Percentiles rank a stretch among this genome's conserved stretches.
Conservation (phyloP, 257 asterid species). For the Przewalskia tangutica region DNA sequence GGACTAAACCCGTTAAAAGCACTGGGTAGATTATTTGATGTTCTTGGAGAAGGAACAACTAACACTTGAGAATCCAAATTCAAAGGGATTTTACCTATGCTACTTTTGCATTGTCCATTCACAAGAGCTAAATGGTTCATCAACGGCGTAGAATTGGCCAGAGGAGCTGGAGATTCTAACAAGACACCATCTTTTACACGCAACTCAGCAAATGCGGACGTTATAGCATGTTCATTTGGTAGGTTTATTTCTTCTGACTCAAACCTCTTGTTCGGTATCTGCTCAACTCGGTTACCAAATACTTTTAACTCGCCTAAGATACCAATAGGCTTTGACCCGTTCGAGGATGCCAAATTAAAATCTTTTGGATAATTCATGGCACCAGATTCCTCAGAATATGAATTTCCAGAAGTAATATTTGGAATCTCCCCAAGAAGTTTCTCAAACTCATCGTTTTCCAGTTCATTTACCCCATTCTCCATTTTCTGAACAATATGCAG, state of each 20-base stretch:
- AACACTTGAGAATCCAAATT: background rate
- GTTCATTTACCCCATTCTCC: background rate
- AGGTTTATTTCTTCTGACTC: background rate
- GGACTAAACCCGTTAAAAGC: background rate
- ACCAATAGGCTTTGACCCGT: background rate
- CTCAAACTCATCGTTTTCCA: slow-evolving; percentile 1
- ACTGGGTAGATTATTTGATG: background rate
- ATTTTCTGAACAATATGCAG: background rate
- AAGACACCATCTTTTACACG: background rate
- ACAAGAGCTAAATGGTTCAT: slow-evolving; percentile 1
- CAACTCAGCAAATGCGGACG: slow-evolving; percentile 7
- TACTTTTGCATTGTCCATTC: background rate
- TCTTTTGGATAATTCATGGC: background rate
- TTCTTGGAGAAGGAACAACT: background rate
- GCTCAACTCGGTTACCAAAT: background rate
- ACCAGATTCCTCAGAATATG: slow-evolving; percentile 1
- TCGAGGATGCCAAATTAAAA: background rate
- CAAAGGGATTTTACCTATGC: background rate
- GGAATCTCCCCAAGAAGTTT: slow-evolving; percentile 5
- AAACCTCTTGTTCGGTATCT: background rate
- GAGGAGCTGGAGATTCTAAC: background rate
- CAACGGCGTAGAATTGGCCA: background rate
- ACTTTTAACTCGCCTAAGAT: background rate
- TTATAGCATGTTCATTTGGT: slow-evolving; percentile 4
- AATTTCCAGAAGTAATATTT: background rate